Base-by-base conservation (phyloP, 352 stramenopile species). In the Discostella stelligera region DNA sequence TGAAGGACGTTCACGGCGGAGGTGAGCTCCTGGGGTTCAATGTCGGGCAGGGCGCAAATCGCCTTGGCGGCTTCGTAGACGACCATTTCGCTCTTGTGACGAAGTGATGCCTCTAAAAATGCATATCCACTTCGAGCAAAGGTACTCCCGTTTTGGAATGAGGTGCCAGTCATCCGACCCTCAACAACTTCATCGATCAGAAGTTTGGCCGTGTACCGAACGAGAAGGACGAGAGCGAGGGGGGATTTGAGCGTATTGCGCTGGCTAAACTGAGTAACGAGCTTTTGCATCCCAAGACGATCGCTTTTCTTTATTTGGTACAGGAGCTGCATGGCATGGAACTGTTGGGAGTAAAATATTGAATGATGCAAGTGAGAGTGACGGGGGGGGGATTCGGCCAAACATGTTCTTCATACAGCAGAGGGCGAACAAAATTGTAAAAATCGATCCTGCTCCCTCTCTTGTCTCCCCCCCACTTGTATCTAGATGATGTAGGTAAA, bases 291-390 rank as follows among this genome's bases (percentile, higher is more conserved):
- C 5, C 96, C 97, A 10, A 99, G 94, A 54, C 95, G 94, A 90
- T 99, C 97, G 81, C 98, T 94, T 71, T 97, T 94, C 65, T 98
- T 98, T 81, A 99, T 98, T 82, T 98, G 93, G 85, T 99, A 99
- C 10, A 99, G 89, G 8, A 99, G 90, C 27, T 96, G 95, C 61
- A 99, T 94, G 8, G 96, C 97, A 73, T 99, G 97, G 89, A 98
- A 99, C 89, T 99, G 23, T 58, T 41, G 65, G 39, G 94, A 27
- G 21, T 39, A 56, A 48, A 50, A 66, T 66, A 37, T 50, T 21
- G 25, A 44, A 41, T 18, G 21, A 18, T 16, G n/a, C 25, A 21
- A 25, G 27, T 16, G 23, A 56, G 62, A 16, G 21, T 21, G 30
- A 23, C 5, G 59, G 21, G 18, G 37, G 18, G 16, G 18, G 32